Evolutionary conservation across 2,329 filamentous ascomycete genomes (phyloP).

Genomic region (Ceratocystis papillata): DNA sequence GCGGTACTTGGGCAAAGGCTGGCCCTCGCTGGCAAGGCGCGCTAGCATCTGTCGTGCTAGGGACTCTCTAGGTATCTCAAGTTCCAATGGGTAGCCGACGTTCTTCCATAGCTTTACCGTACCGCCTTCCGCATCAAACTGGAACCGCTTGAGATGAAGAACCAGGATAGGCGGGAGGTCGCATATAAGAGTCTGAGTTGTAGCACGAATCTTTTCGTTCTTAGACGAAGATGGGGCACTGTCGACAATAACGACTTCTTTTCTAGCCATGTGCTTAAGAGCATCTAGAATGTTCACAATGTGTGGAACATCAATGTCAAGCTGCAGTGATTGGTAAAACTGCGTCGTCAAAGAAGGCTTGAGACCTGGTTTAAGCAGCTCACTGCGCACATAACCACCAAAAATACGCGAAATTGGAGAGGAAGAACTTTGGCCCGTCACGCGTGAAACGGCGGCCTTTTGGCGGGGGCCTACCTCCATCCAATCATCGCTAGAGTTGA

Average conservation of each 20-base stretch:
- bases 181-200: constrained; percentile 92
- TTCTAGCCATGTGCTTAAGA: constrained; percentile 68
- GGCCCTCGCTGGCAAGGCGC: constrained; percentile 51
- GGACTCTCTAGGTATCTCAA: constrained; percentile 85
- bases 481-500: constrained; percentile 56
- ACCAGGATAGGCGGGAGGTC: constrained; percentile 83
- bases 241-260: constrained; percentile 75
- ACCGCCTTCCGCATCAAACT: constrained; percentile 78
- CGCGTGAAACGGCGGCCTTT: constrained; percentile 72
- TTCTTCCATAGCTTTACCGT: constrained; percentile 99
- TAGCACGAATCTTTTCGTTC: constrained; percentile 63
- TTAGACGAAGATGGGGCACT: constrained; percentile 38
- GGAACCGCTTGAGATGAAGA: constrained; percentile 91
- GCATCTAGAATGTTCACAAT: constrained; percentile 89
- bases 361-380: constrained; percentile 72
- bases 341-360: constrained; percentile 88
- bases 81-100: constrained; percentile 83
- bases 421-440: constrained; percentile 62
- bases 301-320: constrained; percentile 81
- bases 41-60: constrained; percentile 67
- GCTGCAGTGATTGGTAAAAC: constrained; percentile 84
- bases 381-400: constrained; percentile 79
- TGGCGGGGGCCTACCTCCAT: constrained; percentile 90
- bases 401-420: constrained; percentile 93
- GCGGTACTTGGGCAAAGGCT: constrained; percentile 68